These are phyloP conservation scores for Endoconidiophora laricicola DNA, from an alignment of 2,329 filamentous ascomycete genomes.

Conservation along the genomic window DNA sequence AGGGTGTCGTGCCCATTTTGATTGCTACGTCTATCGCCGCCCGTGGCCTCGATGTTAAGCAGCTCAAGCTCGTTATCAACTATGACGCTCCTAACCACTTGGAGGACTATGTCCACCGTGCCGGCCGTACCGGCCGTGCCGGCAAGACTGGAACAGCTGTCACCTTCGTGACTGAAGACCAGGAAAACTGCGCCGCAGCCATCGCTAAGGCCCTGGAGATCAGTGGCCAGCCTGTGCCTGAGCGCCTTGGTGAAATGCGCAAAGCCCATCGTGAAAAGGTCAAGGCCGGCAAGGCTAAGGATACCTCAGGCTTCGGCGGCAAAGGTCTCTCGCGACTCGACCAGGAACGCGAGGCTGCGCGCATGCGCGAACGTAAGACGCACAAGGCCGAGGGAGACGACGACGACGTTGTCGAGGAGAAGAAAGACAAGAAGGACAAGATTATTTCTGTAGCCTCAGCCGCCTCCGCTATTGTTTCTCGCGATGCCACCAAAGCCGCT, in stretches of 20 bases:
- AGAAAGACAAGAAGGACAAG: conserved; percentile 56
- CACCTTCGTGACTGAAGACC: conserved; percentile 80
- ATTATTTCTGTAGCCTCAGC: conserved; percentile 49
- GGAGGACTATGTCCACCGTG: conserved; percentile 92
- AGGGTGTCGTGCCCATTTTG: conserved; percentile 72
- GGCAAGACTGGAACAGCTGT: conserved; percentile 90
- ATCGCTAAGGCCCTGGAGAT: conserved; percentile 86
- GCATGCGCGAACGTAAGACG: conserved; percentile 70
- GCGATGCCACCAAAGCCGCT: conserved; percentile 32
- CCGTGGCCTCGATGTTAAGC: conserved; percentile 87
- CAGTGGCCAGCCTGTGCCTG: conserved; percentile 70
- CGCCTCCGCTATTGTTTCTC: conserved; percentile 40
- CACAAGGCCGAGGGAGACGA: conserved; percentile 77
- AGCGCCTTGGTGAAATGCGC: conserved; percentile 46
- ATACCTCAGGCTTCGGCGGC: conserved; percentile 79
- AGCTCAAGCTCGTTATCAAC: conserved; percentile 89
- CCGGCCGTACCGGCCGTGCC: conserved; percentile 82
- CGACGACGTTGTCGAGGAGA: conserved; percentile 65
- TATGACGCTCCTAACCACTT: conserved; percentile 87
- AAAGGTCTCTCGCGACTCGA: conserved; percentile 87
- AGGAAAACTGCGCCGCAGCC: conserved; percentile 78
- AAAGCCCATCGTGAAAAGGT: conserved; percentile 75
- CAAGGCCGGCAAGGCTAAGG: conserved; percentile 80
- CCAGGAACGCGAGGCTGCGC: conserved; percentile 74
- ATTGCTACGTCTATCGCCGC: conserved; percentile 93